Base-by-base conservation (phyloP, 768 basidiomycete species). In the Suillus spraguei region DNA sequence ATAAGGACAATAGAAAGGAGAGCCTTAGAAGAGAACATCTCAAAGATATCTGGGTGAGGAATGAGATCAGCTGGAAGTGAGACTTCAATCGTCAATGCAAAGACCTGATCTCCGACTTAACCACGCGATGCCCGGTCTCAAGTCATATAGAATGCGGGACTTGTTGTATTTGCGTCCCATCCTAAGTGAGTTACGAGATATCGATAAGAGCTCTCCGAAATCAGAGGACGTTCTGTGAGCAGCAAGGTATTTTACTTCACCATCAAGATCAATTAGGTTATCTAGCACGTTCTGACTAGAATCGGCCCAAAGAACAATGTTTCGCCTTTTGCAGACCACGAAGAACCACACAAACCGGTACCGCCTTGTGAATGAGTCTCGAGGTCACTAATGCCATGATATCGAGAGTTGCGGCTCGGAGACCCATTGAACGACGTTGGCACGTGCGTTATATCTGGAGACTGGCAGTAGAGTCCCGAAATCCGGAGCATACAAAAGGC, bases 1-100 rank as follows among this genome's bases (percentile, higher is more conserved):
- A 73, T 10, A 14, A 69, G 7, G 20, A 71, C 11, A 4, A 71
- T n/a, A 5, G 46, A 64, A 7, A 70, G 16, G 35, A 71, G 54
- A 3, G 59, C 22, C 16, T 52, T 63, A 1, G 62, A 63, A 28
- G 58, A 35, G 38, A 66, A 60, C 73, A 73, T 74, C 32, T 53
- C 39, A 39, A 41, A 11, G 28, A 28, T 28, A 2, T 28, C 2
- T 4, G 20, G 5, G 52, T n/a, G 33, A 50, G 22, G 22, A 41
- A 61, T 61, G 35, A 36, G 36, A 61, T 46, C 36, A 44, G 24
- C 20, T 60, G 39, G 5, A 17, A 61, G 62, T 61, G 42, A 60
- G 38, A 36, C 35, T 61, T 38, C 36, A 22, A 38, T 41, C 20
- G 2, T 32, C 32, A 36, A n/a, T 41, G 13, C 32, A 60, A 35